Evolutionary conservation across 108 stramenopile genomes (phyloP), one percentile per base, ranked within the genome.

Genomic region (Pseudonitzschia multiseries): DNA sequence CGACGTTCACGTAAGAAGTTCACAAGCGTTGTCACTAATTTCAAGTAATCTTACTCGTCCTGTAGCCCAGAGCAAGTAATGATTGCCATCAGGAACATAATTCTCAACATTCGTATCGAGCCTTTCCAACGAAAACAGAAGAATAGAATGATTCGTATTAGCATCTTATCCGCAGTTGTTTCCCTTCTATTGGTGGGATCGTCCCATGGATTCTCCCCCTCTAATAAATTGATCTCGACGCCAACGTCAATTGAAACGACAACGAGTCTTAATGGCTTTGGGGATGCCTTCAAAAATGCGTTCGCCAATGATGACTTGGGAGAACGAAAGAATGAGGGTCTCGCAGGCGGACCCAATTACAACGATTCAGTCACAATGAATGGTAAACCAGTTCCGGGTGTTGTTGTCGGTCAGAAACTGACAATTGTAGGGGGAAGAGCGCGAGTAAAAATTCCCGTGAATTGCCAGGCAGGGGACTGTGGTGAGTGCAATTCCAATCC

Each of bases 401-500:
- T 86, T 8, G 89, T 94, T 13, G 88, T 88, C 14, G 89, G 92
- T 50, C 94, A 95, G 71, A 92, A 90, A 69, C 65, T 95, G 5
- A 84, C 79, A 27, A 85, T 82, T 26, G 91, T 95, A 4, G 92
- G 89, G 57, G 79, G 75, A 29, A 76, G 82, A 26, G 91, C 83
- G 0, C 71, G 94, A 22, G 94, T 91, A 51, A 91, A 90, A 77
- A 92, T 95, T 63, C 84, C 87, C 21, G 92, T 93, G 75, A 89
- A 92, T 48, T 95, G 94, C 70, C 86, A 90, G 65, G 86, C 92
- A 53, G 94, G 94, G 26, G 94, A 95, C 48, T 95, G 94, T 71
- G 93, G 89, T 67, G 32, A 33, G 61, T 62, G 4, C 8, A n/a
- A n/a, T n/a, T n/a, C n/a, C n/a, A n/a, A n/a, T n/a, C n/a, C n/a